Evolutionary conservation across 2,329 filamentous ascomycete genomes (phyloP), one percentile per base, ranked within the genome.

Genomic region (Ambrosiella beaveri): DNA sequence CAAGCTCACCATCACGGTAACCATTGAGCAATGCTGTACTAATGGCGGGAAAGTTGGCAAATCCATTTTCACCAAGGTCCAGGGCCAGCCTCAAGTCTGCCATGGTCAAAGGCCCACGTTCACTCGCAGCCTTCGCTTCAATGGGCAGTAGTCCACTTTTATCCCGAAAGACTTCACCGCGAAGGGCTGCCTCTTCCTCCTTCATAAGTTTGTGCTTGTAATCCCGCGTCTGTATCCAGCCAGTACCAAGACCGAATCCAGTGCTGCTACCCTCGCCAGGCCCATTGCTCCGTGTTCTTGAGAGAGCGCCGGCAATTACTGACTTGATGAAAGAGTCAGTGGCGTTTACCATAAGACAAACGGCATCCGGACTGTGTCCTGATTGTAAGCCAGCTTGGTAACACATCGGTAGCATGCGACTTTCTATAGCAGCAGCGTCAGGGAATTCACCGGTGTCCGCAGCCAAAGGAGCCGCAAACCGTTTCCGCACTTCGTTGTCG

Each of bases 141-240:
- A 89, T 73, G 0, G 90, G 91, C 5, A 96, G 71, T 36, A 95
- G 70, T 1, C 89, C 89, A 53, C 79, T 84, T 61, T 85, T 84
- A 60, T 89, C 86, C 63, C 87, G 78, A 15, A 78, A 74, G 1
- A 94, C 68, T 64, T 90, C 86, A 3, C 89, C 88, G n/a, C 81
- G 76, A 45, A 81, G 77, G 35, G 80, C 82, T 0, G 81, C 78
- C 49, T 84, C 78, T 66, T 95, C 89, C 68, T 96, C 90, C 52
- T 75, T 74, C 57, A 81, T 80, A 9, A 95, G 75, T 66, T 88
- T 86, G 60, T 79, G 77, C 62, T 81, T 81, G 69, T 91, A 96
- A 60, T 81, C 83, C 63, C 84, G 79, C 1, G 88, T 95, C 67
- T 89, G 84, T 60, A 96, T 80, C 74, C 85, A 87, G 40, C 76